Conservation (phyloP, 768 basidiomycete genomes). For the Mycena rebaudengoi region DNA sequence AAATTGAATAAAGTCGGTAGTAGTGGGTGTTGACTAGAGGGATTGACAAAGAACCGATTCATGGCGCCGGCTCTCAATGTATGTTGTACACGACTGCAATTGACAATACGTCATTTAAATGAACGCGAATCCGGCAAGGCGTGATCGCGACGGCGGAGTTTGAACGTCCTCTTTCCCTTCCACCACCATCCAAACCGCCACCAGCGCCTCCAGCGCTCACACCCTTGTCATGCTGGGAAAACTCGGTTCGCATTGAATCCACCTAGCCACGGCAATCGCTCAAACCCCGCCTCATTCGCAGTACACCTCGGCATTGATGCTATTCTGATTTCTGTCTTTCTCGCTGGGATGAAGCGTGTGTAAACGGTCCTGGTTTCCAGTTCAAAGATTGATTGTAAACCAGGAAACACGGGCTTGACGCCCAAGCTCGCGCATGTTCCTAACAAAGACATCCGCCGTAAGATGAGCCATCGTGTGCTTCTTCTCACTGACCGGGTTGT, state of each 20-base stretch:
- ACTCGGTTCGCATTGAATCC: constrained; percentile 47
- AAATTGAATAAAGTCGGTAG: too few relatives aligned
- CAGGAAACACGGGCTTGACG: constrained; percentile 49
- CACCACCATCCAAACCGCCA: not conserved
- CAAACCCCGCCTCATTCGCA: constrained; percentile 25
- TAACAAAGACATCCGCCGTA: constrained; percentile 90
- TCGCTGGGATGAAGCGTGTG: constrained; percentile 62
- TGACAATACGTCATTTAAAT: too few relatives aligned
- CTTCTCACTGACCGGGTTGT: not conserved
- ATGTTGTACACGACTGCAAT: too few relatives aligned
- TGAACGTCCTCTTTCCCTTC: not conserved
- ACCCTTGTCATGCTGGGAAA: constrained; percentile 64
- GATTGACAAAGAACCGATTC: too few relatives aligned
- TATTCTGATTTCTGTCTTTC: constrained; percentile 78
- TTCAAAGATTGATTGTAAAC: constrained; percentile 58
- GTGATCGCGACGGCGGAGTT: too few relatives aligned
- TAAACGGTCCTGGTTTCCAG: too few relatives aligned
- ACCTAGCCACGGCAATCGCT: not conserved
- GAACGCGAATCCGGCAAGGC: too few relatives aligned
- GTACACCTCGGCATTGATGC: constrained; percentile 83
- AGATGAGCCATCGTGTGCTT: constrained; percentile 40
- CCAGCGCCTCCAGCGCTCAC: not conserved
- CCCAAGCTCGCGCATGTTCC: constrained; percentile 80
- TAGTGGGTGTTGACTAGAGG: too few relatives aligned
- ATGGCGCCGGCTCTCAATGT: too few relatives aligned